Percentiles rank a stretch among this genome's conserved stretches.
Conservation (phyloP, 2,329 filamentous ascomycete species). For the Aspergillus sp. region DNA sequence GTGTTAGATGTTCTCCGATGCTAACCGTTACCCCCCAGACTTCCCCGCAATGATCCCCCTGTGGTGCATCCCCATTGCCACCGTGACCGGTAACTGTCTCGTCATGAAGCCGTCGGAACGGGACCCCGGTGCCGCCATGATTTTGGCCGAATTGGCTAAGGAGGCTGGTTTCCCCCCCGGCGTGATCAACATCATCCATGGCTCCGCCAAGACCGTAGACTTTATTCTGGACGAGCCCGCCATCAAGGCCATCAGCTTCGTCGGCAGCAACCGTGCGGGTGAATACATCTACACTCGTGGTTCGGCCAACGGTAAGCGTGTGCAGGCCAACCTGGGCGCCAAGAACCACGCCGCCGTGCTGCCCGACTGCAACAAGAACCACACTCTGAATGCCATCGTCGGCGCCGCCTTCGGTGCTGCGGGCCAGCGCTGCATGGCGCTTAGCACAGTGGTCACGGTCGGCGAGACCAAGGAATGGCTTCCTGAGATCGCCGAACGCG, state of each 20-base stretch:
- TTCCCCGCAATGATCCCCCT: conserved; percentile 71
- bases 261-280: conserved; percentile 66
- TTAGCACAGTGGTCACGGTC: conserved; percentile 64
- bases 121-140: conserved; percentile 65
- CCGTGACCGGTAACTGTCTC: conserved; percentile 63
- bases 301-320: conserved; percentile 69
- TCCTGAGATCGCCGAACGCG: conserved; percentile 60
- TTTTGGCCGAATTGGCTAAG: conserved; percentile 62
- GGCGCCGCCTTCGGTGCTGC: conserved; percentile 69
- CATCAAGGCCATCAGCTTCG: conserved; percentile 69
- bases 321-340: conserved; percentile 67
- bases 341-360: conserved; percentile 70
- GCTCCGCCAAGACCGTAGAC: conserved; percentile 63
- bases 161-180: conserved; percentile 65
- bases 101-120: conserved; percentile 67
- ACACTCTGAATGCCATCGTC: conserved; percentile 63
- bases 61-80: conserved; percentile 65
- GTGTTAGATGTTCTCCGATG: conserved; percentile 1
- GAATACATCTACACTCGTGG: conserved; percentile 67
- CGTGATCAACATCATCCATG: conserved; percentile 67
- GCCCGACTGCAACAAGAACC: conserved; percentile 69
- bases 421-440: conserved; percentile 68
- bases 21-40: conserved; percentile 43
- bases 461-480: conserved; percentile 67
- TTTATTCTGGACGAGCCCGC: conserved; percentile 67